Base-by-base conservation (phyloP, 345 rosid species). In the Alliaria petiolata region DNA sequence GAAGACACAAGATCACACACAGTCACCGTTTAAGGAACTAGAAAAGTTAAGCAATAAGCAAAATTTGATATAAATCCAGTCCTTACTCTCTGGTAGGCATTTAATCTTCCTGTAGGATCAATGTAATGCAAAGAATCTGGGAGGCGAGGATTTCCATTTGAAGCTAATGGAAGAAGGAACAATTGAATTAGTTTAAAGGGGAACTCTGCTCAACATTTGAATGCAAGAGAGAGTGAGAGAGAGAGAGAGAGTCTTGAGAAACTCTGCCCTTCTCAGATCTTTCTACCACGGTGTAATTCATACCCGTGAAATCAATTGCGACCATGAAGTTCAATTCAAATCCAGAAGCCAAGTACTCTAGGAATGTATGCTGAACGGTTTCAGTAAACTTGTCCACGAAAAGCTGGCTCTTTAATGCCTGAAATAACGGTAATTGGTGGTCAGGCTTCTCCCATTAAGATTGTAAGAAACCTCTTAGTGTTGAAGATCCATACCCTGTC, bases 251-350 rank as follows among this genome's bases (percentile, higher is more conserved):
- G 36, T 31, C 30, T 39, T 9, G 35, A 53, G 11, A 42, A 62
- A 12, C 35, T 64, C 13, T 55, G 3, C 17, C 10, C 7, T 15
- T 22, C 49, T 33, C 1, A n/a, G 36, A 20, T 33, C 49, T 8
- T 36, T 30, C 47, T 19, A 49, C 33, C 42, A 64, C 10, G 42
- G 26, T 45, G 49, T 55, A 67, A 68, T 31, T 52, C 58, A 45
- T 78, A 93, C 98, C 98, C 1, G 98, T 93, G 78, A 89, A 93
- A 84, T 93, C 98, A 71, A 93, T 73, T 57, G 98, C 98, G 67
- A 89, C 91, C 97, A 93, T 93, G 86, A 90, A 90, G 81, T 87
- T 90, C 64, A 93, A 78, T 76, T 93, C 95, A 39, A 82, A 93
- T 64, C 98, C 98, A 36, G 77, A 87, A 28, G 82, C 84, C 83